phyloP scores from a whole-genome alignment of 495 filamentous ascomycete species.

The Wilcoxina mikolae region DNA sequence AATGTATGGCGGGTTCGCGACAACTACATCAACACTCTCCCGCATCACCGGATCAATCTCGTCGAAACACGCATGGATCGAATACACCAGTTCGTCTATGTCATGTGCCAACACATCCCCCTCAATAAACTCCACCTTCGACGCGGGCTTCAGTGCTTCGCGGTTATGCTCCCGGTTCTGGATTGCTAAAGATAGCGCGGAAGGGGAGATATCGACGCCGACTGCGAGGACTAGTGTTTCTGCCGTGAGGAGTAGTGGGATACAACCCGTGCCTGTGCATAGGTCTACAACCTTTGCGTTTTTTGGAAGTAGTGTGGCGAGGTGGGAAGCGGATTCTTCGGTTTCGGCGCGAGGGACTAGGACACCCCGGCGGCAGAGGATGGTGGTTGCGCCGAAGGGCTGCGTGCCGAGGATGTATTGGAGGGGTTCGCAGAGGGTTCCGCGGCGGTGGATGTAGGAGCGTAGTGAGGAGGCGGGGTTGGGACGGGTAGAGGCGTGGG shows the following conservation, averaged over 20 bases:
- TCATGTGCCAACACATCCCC: constrained; percentile 41
- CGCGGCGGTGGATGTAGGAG: constrained; percentile 33
- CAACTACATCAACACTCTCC: constrained; percentile 48
- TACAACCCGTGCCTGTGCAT: constrained; percentile 85
- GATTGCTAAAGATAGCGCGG: constrained; percentile 46
- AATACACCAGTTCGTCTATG: constrained; percentile 8
- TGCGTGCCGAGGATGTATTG: constrained; percentile 85
- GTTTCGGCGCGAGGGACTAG: constrained; percentile 72
- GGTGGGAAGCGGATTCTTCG: constrained; percentile 47
- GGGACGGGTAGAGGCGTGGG: constrained; percentile 34
- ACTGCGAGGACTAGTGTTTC: constrained; percentile 20
- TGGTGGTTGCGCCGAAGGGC: constrained; percentile 70
- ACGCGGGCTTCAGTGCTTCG: background rate
- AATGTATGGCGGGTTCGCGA: constrained; percentile 87
- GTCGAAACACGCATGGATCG: background rate
- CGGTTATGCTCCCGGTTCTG: constrained; percentile 46
- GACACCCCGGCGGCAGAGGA: constrained; percentile 59
- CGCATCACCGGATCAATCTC: background rate
- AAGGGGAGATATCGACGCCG: constrained; percentile 47
- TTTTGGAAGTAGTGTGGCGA: constrained; percentile 36
- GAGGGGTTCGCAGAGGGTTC: constrained; percentile 50
- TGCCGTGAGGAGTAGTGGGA: constrained; percentile 48
- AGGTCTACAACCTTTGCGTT: constrained; percentile 50
- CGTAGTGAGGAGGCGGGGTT: background rate
- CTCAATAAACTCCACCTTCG: constrained; percentile 37